Evolutionary conservation across 2,329 filamentous ascomycete species (phyloP), one percentile per base, ranked within the genome.

Genomic region (Myriosclerotinia scirpicola): DNA sequence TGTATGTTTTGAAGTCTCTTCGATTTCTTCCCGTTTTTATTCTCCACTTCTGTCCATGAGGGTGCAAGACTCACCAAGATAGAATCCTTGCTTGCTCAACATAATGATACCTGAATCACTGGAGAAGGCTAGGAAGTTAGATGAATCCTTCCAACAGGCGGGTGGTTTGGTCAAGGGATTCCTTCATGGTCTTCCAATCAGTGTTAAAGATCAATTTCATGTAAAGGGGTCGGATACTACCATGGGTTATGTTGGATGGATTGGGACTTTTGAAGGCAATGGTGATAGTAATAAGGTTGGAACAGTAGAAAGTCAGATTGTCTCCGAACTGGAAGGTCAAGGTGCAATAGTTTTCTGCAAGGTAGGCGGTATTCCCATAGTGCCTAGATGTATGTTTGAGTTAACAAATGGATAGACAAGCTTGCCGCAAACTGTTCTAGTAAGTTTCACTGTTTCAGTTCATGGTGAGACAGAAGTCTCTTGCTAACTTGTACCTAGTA

Each of bases 171-270:
- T 44, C 2, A 66, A 26, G 38, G 67, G 73, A 73, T 76, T 76
- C 3, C 73, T 79, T 48, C 74, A 80, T 69, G 73, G 79, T 34
- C 70, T 79, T n/a, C 78, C 78, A 12, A 73, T 80, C 14, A 76
- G 73, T 34, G 68, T 78, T 14, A 79, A 79, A 64, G 77, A 79
- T 58, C 74, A 74, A 66, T 72, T 67, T 65, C 71, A 67, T 71
- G 69, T 69, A 48, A 71, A 62, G 60, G 75, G 70, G 58, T 70
- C 68, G 42, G 71, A 61, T 69, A 69, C 68, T 61, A 75, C 68
- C 44, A 88, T 88, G 79, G 86, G 85, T 7, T 89, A 88, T 71
- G 80, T 87, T 17, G 84, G 85, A n/a, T 70, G 69, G 69, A 58
- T 68, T 8, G 64, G 42, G 6, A 83, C 83, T 0, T 83, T 86